Conservation (phyloP, 1,284 basidiomycete genomes). For the Cryptococcus sp. region DNA sequence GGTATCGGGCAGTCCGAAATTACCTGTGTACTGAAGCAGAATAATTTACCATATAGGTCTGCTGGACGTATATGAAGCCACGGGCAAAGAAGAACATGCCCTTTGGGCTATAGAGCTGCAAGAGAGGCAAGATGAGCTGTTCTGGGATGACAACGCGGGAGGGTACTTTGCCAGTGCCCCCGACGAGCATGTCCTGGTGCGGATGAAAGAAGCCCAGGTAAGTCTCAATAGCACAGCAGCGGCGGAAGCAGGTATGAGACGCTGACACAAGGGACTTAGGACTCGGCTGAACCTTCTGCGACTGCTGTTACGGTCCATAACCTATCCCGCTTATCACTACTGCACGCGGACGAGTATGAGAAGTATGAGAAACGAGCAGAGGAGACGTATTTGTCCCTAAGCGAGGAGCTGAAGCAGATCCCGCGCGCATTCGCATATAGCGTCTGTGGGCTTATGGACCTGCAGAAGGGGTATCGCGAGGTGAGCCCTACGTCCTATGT, state of each 20-base stretch:
- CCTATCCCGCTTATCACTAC: constrained; percentile 50
- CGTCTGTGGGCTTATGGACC: constrained; percentile 37
- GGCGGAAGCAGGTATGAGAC: background rate
- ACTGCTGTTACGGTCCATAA: constrained; percentile 54
- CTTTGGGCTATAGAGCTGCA: constrained; percentile 53
- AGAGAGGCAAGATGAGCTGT: constrained; percentile 54
- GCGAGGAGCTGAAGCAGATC: constrained; percentile 30
- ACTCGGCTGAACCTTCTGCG: constrained; percentile 57
- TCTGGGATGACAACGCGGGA: constrained; percentile 54
- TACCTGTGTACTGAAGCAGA: no score
- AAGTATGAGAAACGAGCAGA: constrained; percentile 46
- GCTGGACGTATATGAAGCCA: constrained; percentile 54
- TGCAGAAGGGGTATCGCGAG: constrained; percentile 31
- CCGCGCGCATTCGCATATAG: constrained; percentile 41
- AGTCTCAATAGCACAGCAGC: background rate
- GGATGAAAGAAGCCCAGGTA: constrained; percentile 55
- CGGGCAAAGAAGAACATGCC: constrained; percentile 49
- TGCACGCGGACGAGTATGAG: constrained; percentile 43
- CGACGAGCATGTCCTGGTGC: constrained; percentile 53
- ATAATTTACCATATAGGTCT: constrained; percentile 20
- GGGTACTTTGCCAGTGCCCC: constrained; percentile 56
- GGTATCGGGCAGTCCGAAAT: no score
- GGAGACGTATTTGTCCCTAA: constrained; percentile 33
- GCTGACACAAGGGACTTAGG: constrained; percentile 30
- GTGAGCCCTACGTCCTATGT: constrained; percentile 16